A percentile compares a stretch with the other conserved stretches of the same genome.
These are phyloP conservation scores for Naegleria gruberi DNA, from an alignment of 208 protist species.

Conservation along the genomic window DNA sequence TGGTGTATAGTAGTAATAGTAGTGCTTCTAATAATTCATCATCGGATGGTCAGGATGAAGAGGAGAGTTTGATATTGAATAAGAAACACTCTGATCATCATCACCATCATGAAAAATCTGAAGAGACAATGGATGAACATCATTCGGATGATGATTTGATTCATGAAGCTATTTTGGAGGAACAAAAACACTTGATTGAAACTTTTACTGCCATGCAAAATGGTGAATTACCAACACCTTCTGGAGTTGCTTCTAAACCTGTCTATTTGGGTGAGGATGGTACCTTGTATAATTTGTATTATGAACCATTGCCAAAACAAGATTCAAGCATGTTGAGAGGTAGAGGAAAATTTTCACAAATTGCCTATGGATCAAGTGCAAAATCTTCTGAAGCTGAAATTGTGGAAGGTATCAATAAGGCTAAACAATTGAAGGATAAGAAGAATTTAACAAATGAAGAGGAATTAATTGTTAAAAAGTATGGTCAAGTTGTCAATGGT, in stretches of 20 bases:
- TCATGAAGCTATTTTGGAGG: neutral
- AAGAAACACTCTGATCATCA: neutral
- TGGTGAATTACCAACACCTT: neutral
- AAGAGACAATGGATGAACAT: neutral
- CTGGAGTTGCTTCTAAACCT: neutral
- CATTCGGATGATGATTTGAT: neutral
- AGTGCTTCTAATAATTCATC: neutral
- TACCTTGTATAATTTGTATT: conserved; percentile 7
- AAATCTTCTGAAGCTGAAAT: neutral
- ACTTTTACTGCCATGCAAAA: neutral
- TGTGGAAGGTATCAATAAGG: neutral
- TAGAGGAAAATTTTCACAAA: neutral
- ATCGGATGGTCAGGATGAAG: neutral
- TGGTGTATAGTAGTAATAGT: neutral
- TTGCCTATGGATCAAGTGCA: neutral
- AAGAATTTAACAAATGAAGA: neutral
- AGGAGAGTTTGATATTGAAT: neutral
- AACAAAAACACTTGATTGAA: neutral
- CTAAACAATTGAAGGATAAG: neutral
- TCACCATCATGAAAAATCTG: neutral
- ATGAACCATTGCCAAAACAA: neutral
- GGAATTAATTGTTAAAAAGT: neutral
- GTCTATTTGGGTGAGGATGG: conserved; percentile 10
- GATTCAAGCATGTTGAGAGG: neutral
- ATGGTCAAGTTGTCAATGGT: neutral